Evolutionary conservation across 345 rosid species (phyloP).

Genomic region (Populus pruinosa): DNA sequence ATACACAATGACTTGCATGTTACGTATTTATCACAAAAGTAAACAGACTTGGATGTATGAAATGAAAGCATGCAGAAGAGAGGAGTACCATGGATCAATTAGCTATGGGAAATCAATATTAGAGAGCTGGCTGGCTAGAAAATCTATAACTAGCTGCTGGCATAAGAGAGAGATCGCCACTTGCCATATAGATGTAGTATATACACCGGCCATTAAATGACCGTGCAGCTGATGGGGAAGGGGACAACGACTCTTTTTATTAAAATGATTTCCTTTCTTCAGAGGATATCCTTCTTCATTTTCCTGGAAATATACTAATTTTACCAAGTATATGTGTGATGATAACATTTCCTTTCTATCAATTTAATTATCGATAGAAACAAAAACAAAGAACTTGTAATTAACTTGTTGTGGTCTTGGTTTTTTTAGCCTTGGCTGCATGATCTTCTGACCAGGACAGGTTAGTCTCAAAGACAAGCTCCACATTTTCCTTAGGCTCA

Average conservation of each 20-base stretch:
- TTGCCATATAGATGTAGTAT: not conserved
- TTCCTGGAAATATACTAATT: no score
- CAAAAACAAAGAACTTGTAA: not conserved
- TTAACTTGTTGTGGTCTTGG: not conserved
- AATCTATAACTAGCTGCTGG: not conserved
- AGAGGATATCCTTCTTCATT: no score
- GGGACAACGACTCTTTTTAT: no score
- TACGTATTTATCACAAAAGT: no score
- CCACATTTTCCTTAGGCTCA: slow-evolving; percentile 21
- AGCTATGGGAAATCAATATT: no score
- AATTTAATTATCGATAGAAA: not conserved
- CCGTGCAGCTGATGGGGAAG: not conserved
- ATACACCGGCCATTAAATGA: not conserved
- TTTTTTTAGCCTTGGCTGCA: not conserved
- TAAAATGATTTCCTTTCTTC: not conserved
- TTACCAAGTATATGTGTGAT: not conserved
- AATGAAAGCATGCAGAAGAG: no score
- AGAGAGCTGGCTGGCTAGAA: no score
- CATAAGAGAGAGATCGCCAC: not conserved
- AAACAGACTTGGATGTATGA: no score
- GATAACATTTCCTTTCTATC: no score
- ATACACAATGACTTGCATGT: no score
- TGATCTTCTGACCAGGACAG: slow-evolving; percentile 21
- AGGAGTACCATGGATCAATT: no score
- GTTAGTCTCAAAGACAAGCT: slow-evolving; percentile 20